phyloP scores from a whole-genome alignment of 2,329 filamentous ascomycete species.

The Metarhizium brunneum region DNA sequence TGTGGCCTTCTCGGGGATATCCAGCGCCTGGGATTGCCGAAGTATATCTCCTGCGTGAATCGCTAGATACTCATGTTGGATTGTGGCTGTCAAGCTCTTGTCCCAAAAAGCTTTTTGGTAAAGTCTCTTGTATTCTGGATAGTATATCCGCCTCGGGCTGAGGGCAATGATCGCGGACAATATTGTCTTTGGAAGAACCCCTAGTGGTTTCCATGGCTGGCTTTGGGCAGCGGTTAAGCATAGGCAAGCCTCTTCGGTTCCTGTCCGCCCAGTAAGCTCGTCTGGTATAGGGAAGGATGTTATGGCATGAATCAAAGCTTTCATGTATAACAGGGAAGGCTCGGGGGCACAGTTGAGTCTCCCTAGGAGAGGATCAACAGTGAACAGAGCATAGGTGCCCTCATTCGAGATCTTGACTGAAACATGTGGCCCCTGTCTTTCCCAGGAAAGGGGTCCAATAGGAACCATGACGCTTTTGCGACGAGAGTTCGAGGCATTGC shows the following conservation, averaged over 20 bases:
- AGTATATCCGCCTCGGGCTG: slow-evolving; percentile 18
- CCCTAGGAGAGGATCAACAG: slow-evolving; percentile 43
- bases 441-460: slow-evolving; percentile 25
- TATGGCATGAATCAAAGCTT: slow-evolving; percentile 49
- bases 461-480: slow-evolving; percentile 46
- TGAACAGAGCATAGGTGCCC: slow-evolving; percentile 25
- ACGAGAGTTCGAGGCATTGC: slow-evolving; percentile 27
- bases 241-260: slow-evolving; percentile 47
- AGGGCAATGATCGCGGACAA: not conserved
- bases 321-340: slow-evolving; percentile 42
- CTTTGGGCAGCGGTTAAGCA: slow-evolving; percentile 39
- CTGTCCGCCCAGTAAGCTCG: slow-evolving; percentile 46
- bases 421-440: slow-evolving; percentile 31
- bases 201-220: slow-evolving; percentile 39
- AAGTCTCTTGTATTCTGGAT: slow-evolving; percentile 22
- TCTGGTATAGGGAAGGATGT: slow-evolving; percentile 52
- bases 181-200: not conserved
- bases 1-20: slow-evolving; percentile 9
- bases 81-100: slow-evolving; percentile 15
- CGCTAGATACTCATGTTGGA: slow-evolving; percentile 29
- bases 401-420: not conserved
- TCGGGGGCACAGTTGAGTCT: slow-evolving; percentile 49
- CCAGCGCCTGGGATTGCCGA: slow-evolving; percentile 19
- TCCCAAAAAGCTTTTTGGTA: slow-evolving; percentile 29
- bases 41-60: slow-evolving; percentile 19